Percentiles rank a stretch among this genome's conserved stretches.
phyloP scores from a whole-genome alignment of 176 grass and related monocot species.

The Pharus latifolius region DNA sequence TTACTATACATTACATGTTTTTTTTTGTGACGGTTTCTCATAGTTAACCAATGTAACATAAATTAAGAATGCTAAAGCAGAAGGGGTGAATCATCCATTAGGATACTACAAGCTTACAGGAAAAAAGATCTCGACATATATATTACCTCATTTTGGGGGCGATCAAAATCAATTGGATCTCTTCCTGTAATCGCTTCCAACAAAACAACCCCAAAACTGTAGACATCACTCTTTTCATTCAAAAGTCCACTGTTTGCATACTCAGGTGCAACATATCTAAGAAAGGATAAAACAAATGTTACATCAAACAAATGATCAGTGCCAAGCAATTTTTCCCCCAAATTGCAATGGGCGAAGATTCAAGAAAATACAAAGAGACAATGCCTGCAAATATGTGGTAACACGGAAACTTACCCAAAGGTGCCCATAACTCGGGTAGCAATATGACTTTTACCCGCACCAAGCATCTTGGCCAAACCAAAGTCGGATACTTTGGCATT shows the following conservation, averaged over 20 bases:
- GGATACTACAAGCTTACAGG: neutral
- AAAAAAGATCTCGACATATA: neutral
- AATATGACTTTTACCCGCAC: conserved; percentile 96
- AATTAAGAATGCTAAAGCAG: neutral
- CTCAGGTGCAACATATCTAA: conserved; percentile 87
- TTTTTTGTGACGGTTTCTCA: neutral
- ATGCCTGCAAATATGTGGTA: neutral
- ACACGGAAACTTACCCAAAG: conserved; percentile 67
- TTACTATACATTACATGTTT: neutral
- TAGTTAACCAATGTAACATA: neutral
- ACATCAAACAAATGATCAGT: neutral
- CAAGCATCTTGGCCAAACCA: conserved; percentile 95
- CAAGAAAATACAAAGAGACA: neutral
- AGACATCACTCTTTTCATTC: conserved; percentile 99
- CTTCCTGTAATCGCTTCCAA: conserved; percentile 96
- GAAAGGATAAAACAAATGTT: conserved; percentile 11
- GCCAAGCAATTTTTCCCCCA: neutral
- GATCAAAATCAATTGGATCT: conserved; percentile 87
- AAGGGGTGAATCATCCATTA: neutral
- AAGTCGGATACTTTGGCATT: conserved; percentile 97
- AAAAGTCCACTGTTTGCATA: conserved; percentile 96
- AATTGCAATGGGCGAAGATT: neutral
- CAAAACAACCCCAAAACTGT: conserved; percentile 95
- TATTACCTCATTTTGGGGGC: conserved; percentile 79
- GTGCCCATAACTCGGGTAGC: conserved; percentile 98